Conservation (phyloP, 192 early-diverging fungal genomes). For the Kickxella alabastrina region DNA sequence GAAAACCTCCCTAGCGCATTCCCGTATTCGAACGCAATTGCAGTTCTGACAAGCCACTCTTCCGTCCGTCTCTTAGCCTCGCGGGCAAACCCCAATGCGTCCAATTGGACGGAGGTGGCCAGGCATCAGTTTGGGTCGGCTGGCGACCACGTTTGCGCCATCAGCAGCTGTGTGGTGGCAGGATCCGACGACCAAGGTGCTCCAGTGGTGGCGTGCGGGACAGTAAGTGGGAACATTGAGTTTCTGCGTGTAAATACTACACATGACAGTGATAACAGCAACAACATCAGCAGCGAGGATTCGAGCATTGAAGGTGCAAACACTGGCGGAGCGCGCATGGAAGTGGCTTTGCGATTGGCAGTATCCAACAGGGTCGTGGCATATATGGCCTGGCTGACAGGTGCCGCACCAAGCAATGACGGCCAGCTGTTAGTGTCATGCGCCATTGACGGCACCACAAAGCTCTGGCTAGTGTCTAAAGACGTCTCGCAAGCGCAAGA, state of each 20-base stretch:
- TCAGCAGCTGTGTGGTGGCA: slow-evolving; percentile 3
- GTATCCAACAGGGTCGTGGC: not conserved
- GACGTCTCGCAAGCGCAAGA: slow-evolving; percentile 13
- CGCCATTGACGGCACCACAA: slow-evolving; percentile 21
- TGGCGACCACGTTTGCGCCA: slow-evolving; percentile 18
- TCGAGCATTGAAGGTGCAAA: too few species aligned
- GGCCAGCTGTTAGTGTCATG: slow-evolving; percentile 12
- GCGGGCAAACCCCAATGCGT: slow-evolving; percentile 11
- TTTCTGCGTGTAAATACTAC: slow-evolving; percentile 9
- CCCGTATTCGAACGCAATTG: slow-evolving; percentile 12
- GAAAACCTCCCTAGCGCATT: slow-evolving; percentile 23
- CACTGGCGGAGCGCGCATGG: too few species aligned
- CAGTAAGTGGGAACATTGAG: slow-evolving; percentile 20
- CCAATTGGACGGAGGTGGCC: slow-evolving; percentile 34
- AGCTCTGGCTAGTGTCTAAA: slow-evolving; percentile 17
- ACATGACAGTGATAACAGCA: too few species aligned
- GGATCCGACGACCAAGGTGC: not conserved
- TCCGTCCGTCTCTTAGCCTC: slow-evolving; percentile 27
- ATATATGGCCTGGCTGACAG: slow-evolving; percentile 25
- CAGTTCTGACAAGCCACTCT: slow-evolving; percentile 33
- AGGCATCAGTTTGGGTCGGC: slow-evolving; percentile 16
- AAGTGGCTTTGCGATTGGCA: not conserved
- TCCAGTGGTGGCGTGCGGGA: slow-evolving; percentile 28
- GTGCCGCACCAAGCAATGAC: not conserved
- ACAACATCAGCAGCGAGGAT: too few species aligned